Base-by-base conservation (phyloP, 345 rosid genomes). In the Murraya paniculata region DNA sequence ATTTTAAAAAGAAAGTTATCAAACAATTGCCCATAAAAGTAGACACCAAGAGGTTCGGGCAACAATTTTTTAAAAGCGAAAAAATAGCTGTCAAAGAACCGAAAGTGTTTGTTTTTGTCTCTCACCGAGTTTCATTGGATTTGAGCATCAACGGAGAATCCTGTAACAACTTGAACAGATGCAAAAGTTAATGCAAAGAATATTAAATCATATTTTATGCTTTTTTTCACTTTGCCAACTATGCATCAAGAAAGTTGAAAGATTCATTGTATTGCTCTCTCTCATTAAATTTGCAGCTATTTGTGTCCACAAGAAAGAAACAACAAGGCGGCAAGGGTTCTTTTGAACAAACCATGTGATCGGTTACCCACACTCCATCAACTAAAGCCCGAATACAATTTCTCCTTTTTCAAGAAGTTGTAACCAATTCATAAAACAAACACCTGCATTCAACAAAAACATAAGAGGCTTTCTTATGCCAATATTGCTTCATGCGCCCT, bases 71-170 rank as follows among this genome's bases (percentile, higher is more conserved):
- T 48, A 48, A 75, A 45, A 27, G 61, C 7, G 1, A 11, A 71
- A 57, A 56, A 39, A 6, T 19, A 48, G 60, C 71, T 64, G 78
- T 75, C 48, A 45, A 64, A 21, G 78, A 48, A 75, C 78, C 78
- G 41, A 75, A 64, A 75, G 77, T 30, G 4, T 27, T 1, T 36
- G n/a, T 6, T n/a, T 36, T 7, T 58, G 28, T 28, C 27, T 9
- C 57, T 39, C 24, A 59, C 5, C 59, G 24, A 60, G 21, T 28
- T 74, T 45, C 35, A 74, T 60, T 21, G 68, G 76, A 24, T 36
- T 36, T 11, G 25, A 59, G 76, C 57, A 60, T 71, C 38, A 27
- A 60, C 11, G 5, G 2, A 9, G 77, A 25, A 73, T 38, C 68
- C 21, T 9, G 39, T 22, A 19, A 50, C 68, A 60, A 60, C 57